Evolutionary conservation across 179 eudicot species (phyloP).

Genomic region (Spinacia oleracea): DNA sequence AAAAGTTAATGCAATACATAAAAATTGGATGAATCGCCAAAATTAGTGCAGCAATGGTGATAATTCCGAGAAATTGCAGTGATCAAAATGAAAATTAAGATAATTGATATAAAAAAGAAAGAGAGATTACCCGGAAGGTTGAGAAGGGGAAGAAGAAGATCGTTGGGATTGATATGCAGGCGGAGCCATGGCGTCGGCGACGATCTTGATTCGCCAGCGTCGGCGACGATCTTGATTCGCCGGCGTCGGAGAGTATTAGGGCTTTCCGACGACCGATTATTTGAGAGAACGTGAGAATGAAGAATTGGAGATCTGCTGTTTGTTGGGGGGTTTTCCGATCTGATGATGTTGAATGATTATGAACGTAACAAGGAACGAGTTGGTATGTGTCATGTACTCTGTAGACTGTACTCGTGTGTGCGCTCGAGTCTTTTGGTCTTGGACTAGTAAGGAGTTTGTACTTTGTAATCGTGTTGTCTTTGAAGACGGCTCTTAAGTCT

Average conservation of each 20-base stretch:
- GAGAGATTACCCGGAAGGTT: conserved; percentile 79
- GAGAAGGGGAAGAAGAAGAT: conserved; percentile 86
- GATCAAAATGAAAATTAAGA: background rate
- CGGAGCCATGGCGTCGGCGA: conserved; percentile 39
- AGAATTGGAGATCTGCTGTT: background rate
- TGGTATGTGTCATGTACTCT: background rate
- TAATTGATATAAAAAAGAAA: background rate
- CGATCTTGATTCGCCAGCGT: conserved; percentile 27
- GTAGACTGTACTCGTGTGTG: no score
- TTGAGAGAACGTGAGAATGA: background rate
- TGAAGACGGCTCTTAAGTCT: no score
- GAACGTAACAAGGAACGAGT: background rate
- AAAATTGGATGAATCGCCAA: background rate
- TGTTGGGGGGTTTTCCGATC: conserved; percentile 1
- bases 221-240: conserved; percentile 16
- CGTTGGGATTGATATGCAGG: conserved; percentile 73
- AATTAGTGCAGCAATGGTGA: background rate
- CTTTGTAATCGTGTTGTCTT: no score
- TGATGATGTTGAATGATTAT: background rate
- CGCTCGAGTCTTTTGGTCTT: background rate
- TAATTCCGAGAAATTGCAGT: background rate
- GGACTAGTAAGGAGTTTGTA: no score
- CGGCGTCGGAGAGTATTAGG: conserved; percentile 4
- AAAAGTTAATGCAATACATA: background rate
- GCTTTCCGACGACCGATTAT: conserved; percentile 13